These are phyloP conservation scores for Elongisporangium senticosum DNA, from an alignment of 352 stramenopile genomes.

Conservation along the genomic window DNA sequence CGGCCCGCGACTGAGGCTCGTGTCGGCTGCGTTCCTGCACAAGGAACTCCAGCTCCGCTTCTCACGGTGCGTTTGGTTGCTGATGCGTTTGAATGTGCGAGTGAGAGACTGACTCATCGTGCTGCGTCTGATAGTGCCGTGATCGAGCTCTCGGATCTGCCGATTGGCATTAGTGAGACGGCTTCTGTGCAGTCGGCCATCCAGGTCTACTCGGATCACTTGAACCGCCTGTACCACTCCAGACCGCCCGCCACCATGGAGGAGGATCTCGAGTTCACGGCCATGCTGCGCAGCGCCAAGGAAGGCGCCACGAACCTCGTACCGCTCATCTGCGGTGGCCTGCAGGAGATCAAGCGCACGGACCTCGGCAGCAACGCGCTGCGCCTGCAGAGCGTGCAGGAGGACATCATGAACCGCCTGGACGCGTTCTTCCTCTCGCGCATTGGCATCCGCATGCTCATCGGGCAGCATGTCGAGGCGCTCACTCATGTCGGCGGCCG, in stretches of 20 bases:
- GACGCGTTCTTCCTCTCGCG: conserved; percentile 98
- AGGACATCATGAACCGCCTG: conserved; percentile 78
- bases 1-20: conserved; percentile 49
- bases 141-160: conserved; percentile 69
- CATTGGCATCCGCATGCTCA: conserved; percentile 99
- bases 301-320: conserved; percentile 60
- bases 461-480: conserved; percentile 88
- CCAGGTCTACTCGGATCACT: conserved; percentile 51
- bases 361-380: conserved; percentile 59
- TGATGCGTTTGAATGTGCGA: too few relatives aligned
- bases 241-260: conserved; percentile 38
- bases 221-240: conserved; percentile 38
- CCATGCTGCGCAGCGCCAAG: conserved; percentile 49
- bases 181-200: conserved; percentile 56
- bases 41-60: conserved; percentile 78
- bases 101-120: background rate
- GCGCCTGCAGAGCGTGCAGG: conserved; percentile 53
- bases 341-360: conserved; percentile 61
- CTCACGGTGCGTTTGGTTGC: conserved; percentile 35
- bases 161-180: conserved; percentile 58
- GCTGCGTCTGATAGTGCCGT: conserved; percentile 37
- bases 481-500: conserved; percentile 50
- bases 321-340: conserved; percentile 69
- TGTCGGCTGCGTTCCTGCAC: conserved; percentile 67
- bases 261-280: conserved; percentile 63